phyloP scores from a whole-genome alignment of 2,329 filamentous ascomycete species.

The Aspergillus novofumigatus region DNA sequence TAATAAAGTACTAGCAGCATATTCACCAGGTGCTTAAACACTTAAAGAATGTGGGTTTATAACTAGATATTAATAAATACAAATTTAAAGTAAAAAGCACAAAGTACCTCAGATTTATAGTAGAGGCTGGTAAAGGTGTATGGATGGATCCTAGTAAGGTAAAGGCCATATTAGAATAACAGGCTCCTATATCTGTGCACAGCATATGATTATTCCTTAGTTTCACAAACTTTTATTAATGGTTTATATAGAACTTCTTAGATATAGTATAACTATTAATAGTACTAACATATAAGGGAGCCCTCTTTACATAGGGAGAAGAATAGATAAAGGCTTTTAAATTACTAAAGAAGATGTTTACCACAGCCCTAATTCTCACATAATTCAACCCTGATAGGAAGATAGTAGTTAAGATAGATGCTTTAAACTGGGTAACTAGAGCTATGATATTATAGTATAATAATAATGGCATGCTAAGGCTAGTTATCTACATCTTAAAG shows the following conservation, averaged over 20 bases:
- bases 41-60: fast-evolving
- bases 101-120: not conserved
- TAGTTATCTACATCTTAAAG: not conserved
- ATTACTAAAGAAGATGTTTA: not conserved
- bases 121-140: not conserved
- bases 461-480: not conserved
- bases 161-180: too few relatives aligned
- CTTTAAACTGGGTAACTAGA: not conserved
- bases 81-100: not conserved
- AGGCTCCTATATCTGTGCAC: too few relatives aligned
- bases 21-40: too few relatives aligned
- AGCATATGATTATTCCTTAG: not conserved
- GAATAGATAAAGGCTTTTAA: too few relatives aligned
- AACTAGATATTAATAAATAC: not conserved
- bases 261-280: not conserved
- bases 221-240: not conserved
- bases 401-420: not conserved
- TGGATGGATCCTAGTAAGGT: not conserved
- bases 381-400: not conserved
- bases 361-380: not conserved
- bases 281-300: too few relatives aligned
- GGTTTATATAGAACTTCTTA: too few relatives aligned
- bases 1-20: too few relatives aligned
- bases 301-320: too few relatives aligned
- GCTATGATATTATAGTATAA: not conserved